These are phyloP conservation scores for Sporodiniella umbellata DNA, from an alignment of 371 early-diverging fungal species.

Conservation along the genomic window DNA sequence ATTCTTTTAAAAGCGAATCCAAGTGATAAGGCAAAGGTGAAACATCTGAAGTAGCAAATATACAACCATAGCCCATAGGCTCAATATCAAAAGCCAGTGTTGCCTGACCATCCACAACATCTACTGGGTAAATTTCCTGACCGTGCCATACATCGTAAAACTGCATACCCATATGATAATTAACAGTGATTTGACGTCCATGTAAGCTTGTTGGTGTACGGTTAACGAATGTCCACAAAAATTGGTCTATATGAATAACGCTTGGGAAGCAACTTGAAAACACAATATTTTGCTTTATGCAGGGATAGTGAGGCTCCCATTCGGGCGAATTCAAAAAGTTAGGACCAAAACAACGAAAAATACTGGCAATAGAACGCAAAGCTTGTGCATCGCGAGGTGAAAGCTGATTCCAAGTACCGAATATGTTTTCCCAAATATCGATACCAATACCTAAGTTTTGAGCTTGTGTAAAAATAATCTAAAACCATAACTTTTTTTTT, in stretches of 20 bases:
- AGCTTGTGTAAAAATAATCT: background rate
- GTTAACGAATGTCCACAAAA: constrained; percentile 25
- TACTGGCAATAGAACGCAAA: constrained; percentile 17
- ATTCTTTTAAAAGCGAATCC: constrained; percentile 8
- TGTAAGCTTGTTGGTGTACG: constrained; percentile 15
- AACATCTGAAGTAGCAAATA: constrained; percentile 25
- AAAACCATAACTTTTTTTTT: background rate
- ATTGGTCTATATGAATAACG: constrained; percentile 4
- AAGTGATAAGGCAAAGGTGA: constrained; percentile 12
- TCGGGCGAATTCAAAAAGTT: constrained; percentile 21
- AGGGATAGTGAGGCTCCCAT: constrained; percentile 31
- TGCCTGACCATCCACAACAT: constrained; percentile 30
- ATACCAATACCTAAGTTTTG: constrained; percentile 18
- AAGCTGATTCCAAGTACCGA: constrained; percentile 26
- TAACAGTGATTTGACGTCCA: constrained; percentile 29
- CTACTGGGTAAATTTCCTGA: constrained; percentile 15
- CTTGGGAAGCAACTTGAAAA: constrained; percentile 21
- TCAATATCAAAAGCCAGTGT: constrained; percentile 31
- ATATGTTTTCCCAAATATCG: constrained; percentile 31
- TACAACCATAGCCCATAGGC: constrained; percentile 28
- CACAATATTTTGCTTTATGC: constrained; percentile 22
- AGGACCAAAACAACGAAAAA: constrained; percentile 25
- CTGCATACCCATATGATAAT: constrained; percentile 29
- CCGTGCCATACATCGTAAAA: constrained; percentile 32
- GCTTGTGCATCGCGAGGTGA: constrained; percentile 30